Conservation (phyloP, 345 rosid genomes). For the Passiflora organensis region DNA sequence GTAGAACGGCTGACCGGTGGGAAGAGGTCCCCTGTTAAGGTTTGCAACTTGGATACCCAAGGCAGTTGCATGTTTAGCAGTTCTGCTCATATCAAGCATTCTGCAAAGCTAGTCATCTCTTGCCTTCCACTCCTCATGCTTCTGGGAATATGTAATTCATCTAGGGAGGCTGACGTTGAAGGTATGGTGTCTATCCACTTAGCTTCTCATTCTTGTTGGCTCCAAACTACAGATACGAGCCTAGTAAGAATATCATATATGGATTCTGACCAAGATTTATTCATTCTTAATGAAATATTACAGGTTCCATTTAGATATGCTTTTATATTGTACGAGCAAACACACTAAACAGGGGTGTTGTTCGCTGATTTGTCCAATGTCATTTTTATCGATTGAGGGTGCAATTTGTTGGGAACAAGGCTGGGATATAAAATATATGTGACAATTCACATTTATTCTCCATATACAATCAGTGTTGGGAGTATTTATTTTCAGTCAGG, state of each 20-base stretch:
- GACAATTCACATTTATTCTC: too few relatives aligned
- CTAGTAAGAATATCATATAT: too few relatives aligned
- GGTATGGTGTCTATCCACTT: conserved; percentile 29
- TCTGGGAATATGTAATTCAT: conserved; percentile 31
- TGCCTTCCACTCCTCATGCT: conserved; percentile 39
- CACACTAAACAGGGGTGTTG: too few relatives aligned
- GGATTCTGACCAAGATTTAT: too few relatives aligned
- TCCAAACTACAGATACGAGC: not conserved
- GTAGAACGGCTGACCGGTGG: too few relatives aligned
- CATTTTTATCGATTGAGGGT: too few relatives aligned
- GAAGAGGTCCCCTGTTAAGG: conserved; percentile 14
- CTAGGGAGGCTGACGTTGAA: conserved; percentile 61
- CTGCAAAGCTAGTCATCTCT: conserved; percentile 23
- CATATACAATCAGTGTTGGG: too few relatives aligned
- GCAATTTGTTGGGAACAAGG: too few relatives aligned
- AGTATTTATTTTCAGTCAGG: too few relatives aligned
- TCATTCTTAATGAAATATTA: not conserved
- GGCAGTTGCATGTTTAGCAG: conserved; percentile 15
- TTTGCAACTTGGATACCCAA: conserved; percentile 14
- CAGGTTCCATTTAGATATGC: not conserved
- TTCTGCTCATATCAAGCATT: conserved; percentile 19
- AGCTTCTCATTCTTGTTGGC: not conserved
- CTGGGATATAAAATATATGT: too few relatives aligned
- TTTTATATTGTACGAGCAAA: too few relatives aligned
- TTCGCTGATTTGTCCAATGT: too few relatives aligned